These are phyloP conservation scores for Peronospora belbahrii DNA, from an alignment of 352 stramenopile species.

Conservation along the genomic window DNA sequence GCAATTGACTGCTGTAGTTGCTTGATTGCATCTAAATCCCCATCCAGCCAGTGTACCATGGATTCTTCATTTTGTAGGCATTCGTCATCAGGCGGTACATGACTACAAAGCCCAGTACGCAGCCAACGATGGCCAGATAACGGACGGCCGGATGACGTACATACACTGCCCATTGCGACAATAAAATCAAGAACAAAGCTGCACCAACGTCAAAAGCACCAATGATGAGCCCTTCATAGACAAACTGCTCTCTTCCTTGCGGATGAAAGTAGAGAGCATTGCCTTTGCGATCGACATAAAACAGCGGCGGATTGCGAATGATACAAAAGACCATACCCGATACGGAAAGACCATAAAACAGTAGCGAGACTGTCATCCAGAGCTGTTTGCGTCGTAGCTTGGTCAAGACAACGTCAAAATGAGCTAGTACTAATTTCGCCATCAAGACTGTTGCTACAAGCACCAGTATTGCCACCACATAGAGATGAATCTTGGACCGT, in stretches of 20 bases:
- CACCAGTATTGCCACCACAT: slow-evolving; percentile 30
- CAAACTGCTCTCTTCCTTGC: slow-evolving; percentile 73
- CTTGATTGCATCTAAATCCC: slow-evolving; percentile 46
- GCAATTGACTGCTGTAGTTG: slow-evolving; percentile 1
- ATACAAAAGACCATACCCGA: slow-evolving; percentile 88
- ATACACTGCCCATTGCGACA: slow-evolving; percentile 81
- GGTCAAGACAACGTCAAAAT: slow-evolving; percentile 62
- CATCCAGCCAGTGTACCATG: slow-evolving; percentile 84
- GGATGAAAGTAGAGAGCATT: slow-evolving; percentile 85
- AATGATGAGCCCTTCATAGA: slow-evolving; percentile 78
- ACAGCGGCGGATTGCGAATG: slow-evolving; percentile 77
- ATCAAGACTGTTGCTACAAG: slow-evolving; percentile 31
- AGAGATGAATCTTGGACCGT: slow-evolving; percentile 64
- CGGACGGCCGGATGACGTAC: slow-evolving; percentile 49
- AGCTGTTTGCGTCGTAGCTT: slow-evolving; percentile 75
- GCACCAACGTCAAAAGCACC: slow-evolving; percentile 59
- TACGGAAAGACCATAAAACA: slow-evolving; percentile 84
- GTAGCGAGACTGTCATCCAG: slow-evolving; percentile 82
- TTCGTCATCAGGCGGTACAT: slow-evolving; percentile 82
- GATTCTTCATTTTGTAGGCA: slow-evolving; percentile 85
- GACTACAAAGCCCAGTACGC: slow-evolving; percentile 60
- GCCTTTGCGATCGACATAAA: slow-evolving; percentile 60
- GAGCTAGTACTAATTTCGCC: slow-evolving; percentile 52
- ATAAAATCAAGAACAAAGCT: slow-evolving; percentile 64
- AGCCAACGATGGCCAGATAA: slow-evolving; percentile 48